Evolutionary conservation across 2,329 filamentous ascomycete genomes (phyloP).

Genomic region (Alternaria sp.): DNA sequence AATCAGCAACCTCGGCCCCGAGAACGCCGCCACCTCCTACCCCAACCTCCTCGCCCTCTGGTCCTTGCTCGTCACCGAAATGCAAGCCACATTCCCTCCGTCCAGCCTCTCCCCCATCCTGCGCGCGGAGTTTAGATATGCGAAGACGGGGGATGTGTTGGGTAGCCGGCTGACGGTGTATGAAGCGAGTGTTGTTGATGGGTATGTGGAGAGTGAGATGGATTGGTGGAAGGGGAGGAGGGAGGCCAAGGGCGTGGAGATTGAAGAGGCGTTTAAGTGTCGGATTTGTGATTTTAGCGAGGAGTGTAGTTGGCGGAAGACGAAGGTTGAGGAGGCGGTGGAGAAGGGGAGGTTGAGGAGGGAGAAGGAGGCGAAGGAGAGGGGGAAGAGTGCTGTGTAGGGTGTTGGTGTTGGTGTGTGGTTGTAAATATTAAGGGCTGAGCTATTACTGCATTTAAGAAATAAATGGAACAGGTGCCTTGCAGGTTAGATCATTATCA

Average conservation of each 20-base stretch:
- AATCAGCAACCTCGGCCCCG: slow-evolving; percentile 65
- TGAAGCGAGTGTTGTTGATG: slow-evolving; percentile 67
- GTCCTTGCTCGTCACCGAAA: slow-evolving; percentile 68
- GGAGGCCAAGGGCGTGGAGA: slow-evolving; percentile 73
- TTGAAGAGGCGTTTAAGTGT: slow-evolving; percentile 91
- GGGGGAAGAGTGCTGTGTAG: slow-evolving; percentile 37
- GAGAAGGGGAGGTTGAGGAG: slow-evolving; percentile 42
- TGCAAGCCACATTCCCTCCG: slow-evolving; percentile 61
- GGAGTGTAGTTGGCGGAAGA: slow-evolving; percentile 77
- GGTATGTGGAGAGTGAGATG: slow-evolving; percentile 73
- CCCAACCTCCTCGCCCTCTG: slow-evolving; percentile 68
- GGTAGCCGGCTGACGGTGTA: slow-evolving; percentile 70
- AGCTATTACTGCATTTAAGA: no score
- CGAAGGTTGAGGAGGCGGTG: slow-evolving; percentile 68
- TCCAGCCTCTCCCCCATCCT: slow-evolving; percentile 58
- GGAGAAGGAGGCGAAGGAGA: slow-evolving; percentile 22
- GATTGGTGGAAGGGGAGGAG: slow-evolving; percentile 87
- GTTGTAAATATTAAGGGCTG: no score
- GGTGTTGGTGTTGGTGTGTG: not conserved
- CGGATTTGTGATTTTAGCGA: slow-evolving; percentile 82
- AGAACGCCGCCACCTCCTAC: slow-evolving; percentile 60
- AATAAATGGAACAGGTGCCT: no score
- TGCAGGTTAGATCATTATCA: no score
- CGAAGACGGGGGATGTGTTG: slow-evolving; percentile 58
- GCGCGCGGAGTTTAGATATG: slow-evolving; percentile 61